Percentiles rank a stretch among this genome's conserved stretches.
These are phyloP conservation scores for Notholithocarpus densiflorus DNA, from an alignment of 306 rosid genomes.

Conservation along the genomic window DNA sequence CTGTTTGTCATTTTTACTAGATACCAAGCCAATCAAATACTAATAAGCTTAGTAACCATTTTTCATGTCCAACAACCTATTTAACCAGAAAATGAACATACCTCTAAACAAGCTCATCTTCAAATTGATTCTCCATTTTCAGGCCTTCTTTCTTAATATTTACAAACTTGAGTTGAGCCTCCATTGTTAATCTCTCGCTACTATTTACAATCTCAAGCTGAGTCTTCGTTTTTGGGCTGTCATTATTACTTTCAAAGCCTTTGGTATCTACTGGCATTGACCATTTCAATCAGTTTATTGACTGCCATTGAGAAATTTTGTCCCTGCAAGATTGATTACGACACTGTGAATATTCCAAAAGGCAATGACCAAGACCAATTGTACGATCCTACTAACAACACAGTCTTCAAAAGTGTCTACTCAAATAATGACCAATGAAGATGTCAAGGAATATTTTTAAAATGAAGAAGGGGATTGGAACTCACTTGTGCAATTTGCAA, in stretches of 20 bases:
- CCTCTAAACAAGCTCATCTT: constrained; percentile 64
- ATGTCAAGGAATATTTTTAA: no score
- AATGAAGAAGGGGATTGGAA: no score
- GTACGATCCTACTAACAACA: no score
- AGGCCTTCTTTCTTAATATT: constrained; percentile 58
- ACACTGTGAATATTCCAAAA: no score
- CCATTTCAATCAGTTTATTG: constrained; percentile 43
- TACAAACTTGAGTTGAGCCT: constrained; percentile 76
- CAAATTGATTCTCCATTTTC: constrained; percentile 71
- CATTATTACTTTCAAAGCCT: constrained; percentile 60
- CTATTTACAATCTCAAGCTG: constrained; percentile 74
- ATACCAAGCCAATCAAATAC: neutral
- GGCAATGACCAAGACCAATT: no score
- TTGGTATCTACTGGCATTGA: constrained; percentile 31
- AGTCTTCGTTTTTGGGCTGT: constrained; percentile 45
- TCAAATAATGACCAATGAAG: no score
- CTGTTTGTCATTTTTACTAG: no score
- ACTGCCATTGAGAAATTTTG: constrained; percentile 33
- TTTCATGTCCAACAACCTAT: neutral
- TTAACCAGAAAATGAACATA: constrained; percentile 17
- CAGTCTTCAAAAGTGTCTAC: no score
- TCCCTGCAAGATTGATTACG: neutral
- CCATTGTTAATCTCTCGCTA: constrained; percentile 60
- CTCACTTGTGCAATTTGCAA: no score
- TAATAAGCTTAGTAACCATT: neutral